Evolutionary conservation across 2,329 filamentous ascomycete genomes (phyloP).

Genomic region (Cadophora luteo-olivacea): DNA sequence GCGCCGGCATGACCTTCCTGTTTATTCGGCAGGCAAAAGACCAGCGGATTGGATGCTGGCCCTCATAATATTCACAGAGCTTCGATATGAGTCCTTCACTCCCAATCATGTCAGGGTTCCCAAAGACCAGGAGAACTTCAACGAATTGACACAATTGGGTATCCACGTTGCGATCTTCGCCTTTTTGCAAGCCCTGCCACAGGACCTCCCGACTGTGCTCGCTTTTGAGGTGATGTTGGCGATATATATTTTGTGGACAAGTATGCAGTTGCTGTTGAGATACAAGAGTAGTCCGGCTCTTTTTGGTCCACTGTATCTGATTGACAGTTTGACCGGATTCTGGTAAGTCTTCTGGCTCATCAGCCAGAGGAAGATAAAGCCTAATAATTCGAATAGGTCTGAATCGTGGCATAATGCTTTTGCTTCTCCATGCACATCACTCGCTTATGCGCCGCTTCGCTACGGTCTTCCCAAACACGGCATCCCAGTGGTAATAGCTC

Average conservation of each 20-base stretch:
- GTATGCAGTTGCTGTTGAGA: slow-evolving; percentile 46
- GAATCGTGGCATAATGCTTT: slow-evolving; percentile 53
- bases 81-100: slow-evolving; percentile 52
- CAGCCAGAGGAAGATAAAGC: not conserved
- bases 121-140: slow-evolving; percentile 44
- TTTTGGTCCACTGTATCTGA: slow-evolving; percentile 49
- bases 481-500: slow-evolving; percentile 43
- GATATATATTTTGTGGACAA: slow-evolving; percentile 51
- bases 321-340: slow-evolving; percentile 47
- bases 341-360: slow-evolving; percentile 41
- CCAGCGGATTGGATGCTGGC: slow-evolving; percentile 43
- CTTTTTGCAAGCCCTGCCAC: slow-evolving; percentile 47
- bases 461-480: slow-evolving; percentile 43
- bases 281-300: slow-evolving; percentile 48
- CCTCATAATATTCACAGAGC: slow-evolving; percentile 48
- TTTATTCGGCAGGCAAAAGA: slow-evolving; percentile 41
- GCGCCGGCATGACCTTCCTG: slow-evolving; percentile 44
- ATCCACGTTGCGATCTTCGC: slow-evolving; percentile 46
- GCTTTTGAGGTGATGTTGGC: slow-evolving; percentile 48
- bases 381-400: slow-evolving; percentile 37
- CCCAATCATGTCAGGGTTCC: slow-evolving; percentile 48
- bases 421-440: slow-evolving; percentile 47
- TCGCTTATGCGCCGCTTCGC: slow-evolving; percentile 49
- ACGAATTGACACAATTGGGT: slow-evolving; percentile 46
- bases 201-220: slow-evolving; percentile 45